Conservation (phyloP, 2,329 filamentous ascomycete genomes). For the Basipetospora sp. region DNA sequence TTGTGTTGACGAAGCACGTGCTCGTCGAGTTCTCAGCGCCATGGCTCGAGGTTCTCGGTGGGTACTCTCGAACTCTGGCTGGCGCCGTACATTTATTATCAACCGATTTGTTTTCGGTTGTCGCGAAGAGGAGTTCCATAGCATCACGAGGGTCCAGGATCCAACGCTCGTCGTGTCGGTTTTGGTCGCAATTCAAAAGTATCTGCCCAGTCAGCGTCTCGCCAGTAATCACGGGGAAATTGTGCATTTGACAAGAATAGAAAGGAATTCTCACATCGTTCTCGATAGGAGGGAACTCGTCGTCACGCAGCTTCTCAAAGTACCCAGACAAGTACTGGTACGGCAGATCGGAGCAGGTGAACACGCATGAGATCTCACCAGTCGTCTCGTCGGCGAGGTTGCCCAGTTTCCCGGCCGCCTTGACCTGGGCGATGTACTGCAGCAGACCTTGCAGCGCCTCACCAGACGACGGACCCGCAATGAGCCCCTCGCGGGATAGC, state of each 20-base stretch:
- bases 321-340: constrained; percentile 49
- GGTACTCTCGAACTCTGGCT: not conserved
- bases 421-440: constrained; percentile 24
- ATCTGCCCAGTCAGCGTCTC: constrained; percentile 11
- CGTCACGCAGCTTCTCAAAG: constrained; percentile 37
- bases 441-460: constrained; percentile 30
- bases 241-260: not conserved
- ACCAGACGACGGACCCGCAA: constrained; percentile 46
- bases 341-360: constrained; percentile 47
- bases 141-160: constrained; percentile 11
- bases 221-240: too few species aligned
- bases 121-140: constrained; percentile 8
- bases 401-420: constrained; percentile 33
- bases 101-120: not conserved
- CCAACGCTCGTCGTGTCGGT: constrained; percentile 16
- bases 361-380: constrained; percentile 36
- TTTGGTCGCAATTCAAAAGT: constrained; percentile 13
- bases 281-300: constrained; percentile 33
- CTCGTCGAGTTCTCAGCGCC: not conserved
- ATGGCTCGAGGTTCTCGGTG: not conserved
- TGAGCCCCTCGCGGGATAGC: constrained; percentile 41
- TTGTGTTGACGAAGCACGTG: not conserved
- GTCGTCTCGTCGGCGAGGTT: constrained; percentile 28
- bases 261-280: not conserved
- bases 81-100: not conserved